Percentiles rank a stretch among this genome's conserved stretches.
phyloP scores from a whole-genome alignment of 345 rosid species.

The Eutrema japonicum region DNA sequence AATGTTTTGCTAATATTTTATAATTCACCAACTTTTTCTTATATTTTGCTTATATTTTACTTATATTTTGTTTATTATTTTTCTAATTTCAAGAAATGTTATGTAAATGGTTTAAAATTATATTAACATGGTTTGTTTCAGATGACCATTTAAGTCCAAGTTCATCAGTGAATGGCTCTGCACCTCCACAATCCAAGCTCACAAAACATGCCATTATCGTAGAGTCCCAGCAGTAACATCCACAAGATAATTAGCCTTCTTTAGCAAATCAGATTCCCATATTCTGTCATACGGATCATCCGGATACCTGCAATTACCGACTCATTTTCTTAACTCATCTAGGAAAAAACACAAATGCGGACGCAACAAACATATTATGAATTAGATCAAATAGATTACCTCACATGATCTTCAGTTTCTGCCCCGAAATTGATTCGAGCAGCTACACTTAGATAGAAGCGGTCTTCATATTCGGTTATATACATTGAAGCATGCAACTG shows the following conservation, averaged over 20 bases:
- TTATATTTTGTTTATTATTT: too few relatives aligned
- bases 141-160: too few relatives aligned
- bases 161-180: too few relatives aligned
- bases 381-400: conserved; percentile 49
- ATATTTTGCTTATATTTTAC: too few relatives aligned
- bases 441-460: conserved; percentile 70
- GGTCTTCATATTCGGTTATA: conserved; percentile 63
- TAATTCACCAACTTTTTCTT: too few relatives aligned
- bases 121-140: too few relatives aligned
- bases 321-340: conserved; percentile 29
- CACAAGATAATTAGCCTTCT: conserved; percentile 86
- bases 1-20: too few relatives aligned
- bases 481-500: conserved; percentile 91
- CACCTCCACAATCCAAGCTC: too few relatives aligned
- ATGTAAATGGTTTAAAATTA: too few relatives aligned
- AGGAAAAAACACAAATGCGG: conserved; percentile 26
- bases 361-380: conserved; percentile 13
- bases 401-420: conserved; percentile 72
- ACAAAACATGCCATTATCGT: too few relatives aligned
- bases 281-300: conserved; percentile 96
- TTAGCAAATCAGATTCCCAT: conserved; percentile 86
- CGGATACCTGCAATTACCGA: conserved; percentile 59
- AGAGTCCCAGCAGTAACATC: conserved; percentile 92
- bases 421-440: conserved; percentile 98
- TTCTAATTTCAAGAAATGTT: too few relatives aligned